Evolutionary conservation across 2,329 filamentous ascomycete genomes (phyloP).

Genomic region (Cyphellophora attinorum): DNA sequence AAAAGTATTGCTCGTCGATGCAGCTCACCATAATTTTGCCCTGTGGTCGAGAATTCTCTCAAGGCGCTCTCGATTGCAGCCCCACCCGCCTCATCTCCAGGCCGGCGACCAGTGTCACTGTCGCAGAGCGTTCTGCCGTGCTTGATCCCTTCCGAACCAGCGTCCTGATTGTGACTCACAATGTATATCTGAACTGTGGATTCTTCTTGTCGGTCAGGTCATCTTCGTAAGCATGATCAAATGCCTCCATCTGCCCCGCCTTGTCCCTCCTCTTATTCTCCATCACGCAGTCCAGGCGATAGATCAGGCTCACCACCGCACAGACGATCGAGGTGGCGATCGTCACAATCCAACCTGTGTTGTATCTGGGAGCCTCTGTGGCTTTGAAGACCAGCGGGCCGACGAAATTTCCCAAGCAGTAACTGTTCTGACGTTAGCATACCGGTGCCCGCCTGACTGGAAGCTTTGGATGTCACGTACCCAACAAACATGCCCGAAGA

Average conservation of each 20-base stretch:
- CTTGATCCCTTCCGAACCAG: too few relatives aligned
- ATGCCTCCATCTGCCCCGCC: conserved; percentile 32
- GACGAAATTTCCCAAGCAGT: conserved; percentile 24
- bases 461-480: conserved; percentile 22
- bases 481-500: conserved; percentile 42
- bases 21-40: too few relatives aligned
- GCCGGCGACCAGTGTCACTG: too few relatives aligned
- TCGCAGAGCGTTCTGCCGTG: too few relatives aligned
- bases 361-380: conserved; percentile 21
- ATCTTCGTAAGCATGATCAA: conserved; percentile 44
- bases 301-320: conserved; percentile 20
- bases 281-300: conserved; percentile 15
- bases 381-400: conserved; percentile 25
- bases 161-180: too few relatives aligned
- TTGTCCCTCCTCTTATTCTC: conserved; percentile 10
- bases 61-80: too few relatives aligned
- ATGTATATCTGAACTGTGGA: conserved; percentile 16
- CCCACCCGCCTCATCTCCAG: too few relatives aligned
- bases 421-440: background rate
- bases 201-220: conserved; percentile 38
- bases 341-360: conserved; percentile 24
- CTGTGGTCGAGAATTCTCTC: too few relatives aligned
- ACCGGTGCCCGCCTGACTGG: conserved; percentile 1
- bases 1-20: too few relatives aligned
- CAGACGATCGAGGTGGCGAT: conserved; percentile 6